Evolutionary conservation across 2,329 filamentous ascomycete species (phyloP).

Genomic region (Colletotrichum tanaceti): DNA sequence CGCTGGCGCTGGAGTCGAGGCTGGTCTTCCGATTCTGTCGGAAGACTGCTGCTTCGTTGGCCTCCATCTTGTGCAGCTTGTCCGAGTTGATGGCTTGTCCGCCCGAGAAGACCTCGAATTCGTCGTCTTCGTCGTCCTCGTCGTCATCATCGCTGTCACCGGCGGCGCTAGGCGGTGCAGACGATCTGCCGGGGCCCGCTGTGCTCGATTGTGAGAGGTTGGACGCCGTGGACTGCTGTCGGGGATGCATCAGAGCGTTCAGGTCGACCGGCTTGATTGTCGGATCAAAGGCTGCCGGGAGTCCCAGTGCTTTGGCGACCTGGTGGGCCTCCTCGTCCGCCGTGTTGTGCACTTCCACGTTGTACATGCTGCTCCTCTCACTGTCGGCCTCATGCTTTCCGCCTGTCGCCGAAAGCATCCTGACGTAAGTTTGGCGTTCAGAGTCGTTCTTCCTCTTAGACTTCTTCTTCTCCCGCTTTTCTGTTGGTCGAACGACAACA

Average conservation of each 20-base stretch:
- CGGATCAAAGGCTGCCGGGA: slow-evolving; percentile 72
- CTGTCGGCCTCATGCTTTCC: slow-evolving; percentile 70
- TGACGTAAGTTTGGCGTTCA: slow-evolving; percentile 78
- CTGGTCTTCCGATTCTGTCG: slow-evolving; percentile 45
- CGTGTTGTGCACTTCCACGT: slow-evolving; percentile 65
- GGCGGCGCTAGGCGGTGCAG: slow-evolving; percentile 31
- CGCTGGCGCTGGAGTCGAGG: slow-evolving; percentile 45
- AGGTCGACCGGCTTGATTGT: slow-evolving; percentile 68
- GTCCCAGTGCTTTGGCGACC: slow-evolving; percentile 71
- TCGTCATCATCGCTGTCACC: slow-evolving; percentile 60
- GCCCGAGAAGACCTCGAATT: slow-evolving; percentile 55
- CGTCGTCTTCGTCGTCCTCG: slow-evolving; percentile 54
- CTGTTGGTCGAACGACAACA: slow-evolving; percentile 88
- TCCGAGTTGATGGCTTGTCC: slow-evolving; percentile 58
- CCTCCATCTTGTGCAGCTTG: slow-evolving; percentile 69
- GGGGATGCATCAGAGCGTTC: slow-evolving; percentile 43
- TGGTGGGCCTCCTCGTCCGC: slow-evolving; percentile 73
- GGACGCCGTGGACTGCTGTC: slow-evolving; percentile 26
- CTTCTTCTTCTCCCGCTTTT: slow-evolving; percentile 91
- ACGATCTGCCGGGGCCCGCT: slow-evolving; percentile 1
- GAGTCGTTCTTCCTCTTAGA: slow-evolving; percentile 84
- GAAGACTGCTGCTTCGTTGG: slow-evolving; percentile 67
- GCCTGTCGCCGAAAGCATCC: slow-evolving; percentile 75
- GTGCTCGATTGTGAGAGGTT: slow-evolving; percentile 17
- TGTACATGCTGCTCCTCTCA: slow-evolving; percentile 63